Percentiles rank a stretch among this genome's conserved stretches.
Conservation (phyloP, 805 yeast genomes). For the Suhomyces pyralidae region DNA sequence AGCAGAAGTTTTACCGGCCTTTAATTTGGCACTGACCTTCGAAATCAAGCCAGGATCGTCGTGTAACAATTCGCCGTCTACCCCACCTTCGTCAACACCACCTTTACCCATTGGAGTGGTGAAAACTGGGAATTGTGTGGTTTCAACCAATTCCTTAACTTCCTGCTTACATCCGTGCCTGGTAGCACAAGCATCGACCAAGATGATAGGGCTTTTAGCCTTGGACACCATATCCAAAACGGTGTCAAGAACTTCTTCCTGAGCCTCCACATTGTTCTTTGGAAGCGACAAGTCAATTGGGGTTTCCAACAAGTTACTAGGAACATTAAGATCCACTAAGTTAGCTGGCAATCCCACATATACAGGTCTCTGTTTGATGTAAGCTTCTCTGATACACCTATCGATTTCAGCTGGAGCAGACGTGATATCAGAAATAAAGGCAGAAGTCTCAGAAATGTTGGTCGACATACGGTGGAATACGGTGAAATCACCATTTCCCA, state of each 20-base stretch:
- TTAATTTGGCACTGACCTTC: slow-evolving; percentile 21
- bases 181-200: slow-evolving; percentile 85
- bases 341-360: slow-evolving; percentile 83
- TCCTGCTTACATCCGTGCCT: slow-evolving; percentile 70
- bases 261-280: slow-evolving; percentile 40
- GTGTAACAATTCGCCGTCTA: slow-evolving; percentile 22
- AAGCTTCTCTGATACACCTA: slow-evolving; percentile 69
- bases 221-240: slow-evolving; percentile 49
- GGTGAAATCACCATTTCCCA: slow-evolving; percentile 80
- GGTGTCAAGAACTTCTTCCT: slow-evolving; percentile 34
- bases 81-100: slow-evolving; percentile 60
- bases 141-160: slow-evolving; percentile 57
- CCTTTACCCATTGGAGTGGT: slow-evolving; percentile 93
- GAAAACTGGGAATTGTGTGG: slow-evolving; percentile 76
- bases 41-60: slow-evolving; percentile 24
- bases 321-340: slow-evolving; percentile 64
- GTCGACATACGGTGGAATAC: slow-evolving; percentile 78
- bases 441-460: slow-evolving; percentile 64
- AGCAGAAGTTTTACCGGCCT: slow-evolving; percentile 33
- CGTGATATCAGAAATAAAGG: slow-evolving; percentile 58
- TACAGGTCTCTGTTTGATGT: slow-evolving; percentile 72
- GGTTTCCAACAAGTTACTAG: slow-evolving; percentile 52
- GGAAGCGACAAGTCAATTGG: slow-evolving; percentile 62
- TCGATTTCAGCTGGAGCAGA: slow-evolving; percentile 72
- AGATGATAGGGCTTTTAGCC: slow-evolving; percentile 68